These are phyloP conservation scores for Parietichytrium sp. DNA, from an alignment of 108 stramenopile genomes.

Conservation along the genomic window DNA sequence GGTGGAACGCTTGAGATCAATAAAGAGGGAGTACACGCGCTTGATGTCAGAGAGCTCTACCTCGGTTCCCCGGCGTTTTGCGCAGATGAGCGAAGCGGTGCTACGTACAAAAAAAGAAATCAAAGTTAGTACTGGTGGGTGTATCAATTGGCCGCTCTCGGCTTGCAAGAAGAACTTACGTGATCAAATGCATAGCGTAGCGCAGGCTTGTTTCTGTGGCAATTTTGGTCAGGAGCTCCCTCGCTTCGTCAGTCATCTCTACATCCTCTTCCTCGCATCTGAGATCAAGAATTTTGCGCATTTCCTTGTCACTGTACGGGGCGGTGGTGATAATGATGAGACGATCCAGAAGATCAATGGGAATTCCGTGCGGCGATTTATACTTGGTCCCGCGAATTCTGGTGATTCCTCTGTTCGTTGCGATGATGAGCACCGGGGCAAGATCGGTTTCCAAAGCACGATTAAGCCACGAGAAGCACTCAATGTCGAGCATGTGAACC, in stretches of 20 bases:
- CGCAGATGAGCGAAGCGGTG: slow-evolving; percentile 77
- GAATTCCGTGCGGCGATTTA: slow-evolving; percentile 92
- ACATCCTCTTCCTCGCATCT: slow-evolving; percentile 95
- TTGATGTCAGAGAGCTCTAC: slow-evolving; percentile 84
- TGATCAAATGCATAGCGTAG: slow-evolving; percentile 98
- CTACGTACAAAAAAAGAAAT: too few species aligned
- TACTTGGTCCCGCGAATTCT: slow-evolving; percentile 90
- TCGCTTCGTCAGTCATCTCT: slow-evolving; percentile 88
- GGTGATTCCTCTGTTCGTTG: slow-evolving; percentile 85
- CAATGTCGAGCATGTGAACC: slow-evolving; percentile 94
- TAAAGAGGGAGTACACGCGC: slow-evolving; percentile 84
- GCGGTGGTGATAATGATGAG: slow-evolving; percentile 91
- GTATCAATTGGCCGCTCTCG: too few species aligned
- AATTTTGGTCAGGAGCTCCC: slow-evolving; percentile 90
- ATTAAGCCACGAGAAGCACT: slow-evolving; percentile 91
- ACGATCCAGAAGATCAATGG: slow-evolving; percentile 90
- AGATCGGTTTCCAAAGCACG: slow-evolving; percentile 80
- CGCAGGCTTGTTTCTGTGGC: slow-evolving; percentile 92
- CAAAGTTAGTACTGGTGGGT: too few species aligned
- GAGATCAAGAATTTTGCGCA: slow-evolving; percentile 74
- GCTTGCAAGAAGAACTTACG: too few species aligned
- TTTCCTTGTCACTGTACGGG: slow-evolving; percentile 84
- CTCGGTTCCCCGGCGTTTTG: slow-evolving; percentile 79
- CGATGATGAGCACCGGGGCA: slow-evolving; percentile 86
- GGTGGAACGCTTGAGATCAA: slow-evolving; percentile 93